Base-by-base conservation (phyloP, 768 basidiomycete genomes). In the Amanita brunnescens region DNA sequence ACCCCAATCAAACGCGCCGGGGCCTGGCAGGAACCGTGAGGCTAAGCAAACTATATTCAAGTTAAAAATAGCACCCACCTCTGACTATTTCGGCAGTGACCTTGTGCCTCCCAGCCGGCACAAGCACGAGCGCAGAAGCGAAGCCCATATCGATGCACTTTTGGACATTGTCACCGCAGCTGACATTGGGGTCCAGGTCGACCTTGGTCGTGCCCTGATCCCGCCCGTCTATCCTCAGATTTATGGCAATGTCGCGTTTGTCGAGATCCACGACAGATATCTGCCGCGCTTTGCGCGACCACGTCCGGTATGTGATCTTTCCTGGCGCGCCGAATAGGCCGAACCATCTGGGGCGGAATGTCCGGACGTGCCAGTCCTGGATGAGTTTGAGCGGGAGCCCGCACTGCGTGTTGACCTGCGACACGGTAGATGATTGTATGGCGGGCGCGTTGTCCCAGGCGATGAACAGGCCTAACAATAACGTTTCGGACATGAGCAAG, bases 231-330 rank as follows among this genome's bases (percentile, higher is more conserved):
- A 54, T 12, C 18, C 21, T 32, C 23, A 54, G 10, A 16, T 12
- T 6, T 23, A 54, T 33, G 21, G 33, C 33, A 7, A 49, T 35
- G 21, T n/a, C n/a, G n/a, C n/a, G n/a, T n/a, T n/a, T n/a, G n/a
- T n/a, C n/a, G n/a, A n/a, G n/a, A n/a, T n/a, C 53, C 2, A 54
- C 47, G 18, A 54, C 35, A 5, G 38, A 33, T 10, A 54, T 4
- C 18, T 41, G 23, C 23, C 32, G 24, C 13, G 23, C n/a, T 23
- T 44, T 54, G 21, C 18, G 35, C 9, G 7, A 21, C 14, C 39
- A 40, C 5, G 47, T 37, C 14, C 33, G 24, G 32, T 54, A 54
- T 13, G 23, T 40, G 46, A 49, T 13, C 7, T 23, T 23, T 9
- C 14, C 41, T 13, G 50, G 50, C 9, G 3, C 34, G 14, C 50